Evolutionary conservation across 2,329 filamentous ascomycete species (phyloP).

Genomic region (Fusarium lateritium): DNA sequence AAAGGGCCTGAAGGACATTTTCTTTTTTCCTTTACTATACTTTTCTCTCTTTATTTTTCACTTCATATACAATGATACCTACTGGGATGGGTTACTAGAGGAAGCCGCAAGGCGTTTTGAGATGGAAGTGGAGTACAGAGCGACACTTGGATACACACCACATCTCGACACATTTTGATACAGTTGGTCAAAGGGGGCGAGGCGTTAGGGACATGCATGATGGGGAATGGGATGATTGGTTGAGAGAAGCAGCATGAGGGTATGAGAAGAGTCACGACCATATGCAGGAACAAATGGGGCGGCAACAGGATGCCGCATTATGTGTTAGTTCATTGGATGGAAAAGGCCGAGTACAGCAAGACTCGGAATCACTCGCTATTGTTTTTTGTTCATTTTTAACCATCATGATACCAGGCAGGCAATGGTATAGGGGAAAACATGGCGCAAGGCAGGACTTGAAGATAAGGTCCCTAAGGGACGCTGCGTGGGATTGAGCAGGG

Average conservation of each 20-base stretch:
- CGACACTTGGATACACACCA: conserved; percentile 52
- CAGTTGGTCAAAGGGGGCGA: conserved; percentile 36
- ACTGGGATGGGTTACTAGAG: conserved; percentile 56
- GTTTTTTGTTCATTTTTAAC: conserved; percentile 29
- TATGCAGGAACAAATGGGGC: conserved; percentile 49
- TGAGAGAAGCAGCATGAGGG: conserved; percentile 27
- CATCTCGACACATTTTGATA: conserved; percentile 47
- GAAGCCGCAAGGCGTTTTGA: conserved; percentile 59
- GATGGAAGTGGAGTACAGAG: conserved; percentile 46
- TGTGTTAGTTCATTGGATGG: conserved; percentile 31
- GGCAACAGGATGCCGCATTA: conserved; percentile 33
- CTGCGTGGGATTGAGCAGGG: conserved; percentile 24
- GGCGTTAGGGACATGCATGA: conserved; percentile 44
- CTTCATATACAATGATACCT: conserved; percentile 54
- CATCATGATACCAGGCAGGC: conserved; percentile 48
- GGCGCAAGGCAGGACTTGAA: conserved; percentile 43
- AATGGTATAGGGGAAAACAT: conserved; percentile 43
- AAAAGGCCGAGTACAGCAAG: conserved; percentile 36
- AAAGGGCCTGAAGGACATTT: conserved; percentile 37
- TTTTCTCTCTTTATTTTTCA: conserved; percentile 42
- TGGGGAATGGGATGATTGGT: conserved; percentile 27
- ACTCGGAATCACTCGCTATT: conserved; percentile 46
- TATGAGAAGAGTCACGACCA: conserved; percentile 29
- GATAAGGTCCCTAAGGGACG: conserved; percentile 20
- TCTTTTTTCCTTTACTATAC: conserved; percentile 47